Conservation (phyloP, 495 filamentous ascomycete species). For the Thermothielavioides terrestris region DNA sequence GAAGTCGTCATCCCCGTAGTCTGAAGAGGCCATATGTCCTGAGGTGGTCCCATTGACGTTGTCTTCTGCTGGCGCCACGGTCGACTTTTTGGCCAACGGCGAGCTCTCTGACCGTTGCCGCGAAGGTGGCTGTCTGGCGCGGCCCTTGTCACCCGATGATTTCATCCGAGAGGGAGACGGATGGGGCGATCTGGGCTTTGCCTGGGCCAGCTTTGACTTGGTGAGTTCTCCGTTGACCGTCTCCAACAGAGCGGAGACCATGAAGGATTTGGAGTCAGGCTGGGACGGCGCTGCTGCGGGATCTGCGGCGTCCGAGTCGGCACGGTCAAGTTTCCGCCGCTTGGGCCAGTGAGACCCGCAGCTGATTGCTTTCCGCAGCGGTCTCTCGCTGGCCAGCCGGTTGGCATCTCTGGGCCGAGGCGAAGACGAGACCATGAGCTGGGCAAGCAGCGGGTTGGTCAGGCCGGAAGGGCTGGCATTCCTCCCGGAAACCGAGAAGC, state of each 20-base stretch:
- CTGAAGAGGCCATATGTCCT: constrained; percentile 28
- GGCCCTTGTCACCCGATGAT: background rate
- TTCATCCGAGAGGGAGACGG: constrained; percentile 11
- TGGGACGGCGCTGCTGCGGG: constrained; percentile 14
- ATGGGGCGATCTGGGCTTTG: constrained; percentile 26
- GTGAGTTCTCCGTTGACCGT: constrained; percentile 35
- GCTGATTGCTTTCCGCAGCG: constrained; percentile 60
- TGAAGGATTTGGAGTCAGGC: constrained; percentile 41
- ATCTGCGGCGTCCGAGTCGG: constrained; percentile 8
- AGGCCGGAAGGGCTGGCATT: constrained; percentile 28
- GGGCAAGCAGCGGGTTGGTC: constrained; percentile 45
- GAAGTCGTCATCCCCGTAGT: constrained; percentile 43
- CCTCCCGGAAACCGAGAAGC: constrained; percentile 46
- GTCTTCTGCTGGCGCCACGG: constrained; percentile 4
- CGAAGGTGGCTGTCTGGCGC: background rate
- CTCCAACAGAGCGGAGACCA: constrained; percentile 37
- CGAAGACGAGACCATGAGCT: constrained; percentile 60
- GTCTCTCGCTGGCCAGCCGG: constrained; percentile 40
- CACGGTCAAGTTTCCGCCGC: constrained; percentile 40
- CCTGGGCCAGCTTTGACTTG: constrained; percentile 18
- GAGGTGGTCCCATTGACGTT: background rate
- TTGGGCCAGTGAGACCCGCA: constrained; percentile 65
- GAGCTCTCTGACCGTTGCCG: constrained; percentile 2
- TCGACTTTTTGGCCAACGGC: constrained; percentile 4
- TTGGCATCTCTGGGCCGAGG: constrained; percentile 46